Evolutionary conservation across 192 early-diverging fungal species (phyloP).

Genomic region (Umbelopsis isabellina): DNA sequence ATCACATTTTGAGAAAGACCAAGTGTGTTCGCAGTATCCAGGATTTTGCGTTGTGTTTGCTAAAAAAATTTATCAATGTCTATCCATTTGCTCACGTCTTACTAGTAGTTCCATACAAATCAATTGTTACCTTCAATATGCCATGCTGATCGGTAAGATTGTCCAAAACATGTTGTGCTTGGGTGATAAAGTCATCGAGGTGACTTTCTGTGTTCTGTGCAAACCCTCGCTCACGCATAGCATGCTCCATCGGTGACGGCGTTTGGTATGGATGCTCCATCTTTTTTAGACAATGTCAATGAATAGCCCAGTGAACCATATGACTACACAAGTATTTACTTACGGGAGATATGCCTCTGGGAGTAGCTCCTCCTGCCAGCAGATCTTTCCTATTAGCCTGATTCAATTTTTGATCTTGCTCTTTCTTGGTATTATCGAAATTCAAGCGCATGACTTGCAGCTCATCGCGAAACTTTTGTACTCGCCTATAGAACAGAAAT

Average conservation of each 20-base stretch:
- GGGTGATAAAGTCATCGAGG: conserved; percentile 58
- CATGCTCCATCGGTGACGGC: conserved; percentile 43
- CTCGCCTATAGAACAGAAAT: conserved; percentile 41
- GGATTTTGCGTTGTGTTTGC: conserved; percentile 58
- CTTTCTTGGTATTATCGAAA: conserved; percentile 51
- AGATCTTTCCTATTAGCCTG: conserved; percentile 51
- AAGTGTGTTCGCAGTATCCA: conserved; percentile 61
- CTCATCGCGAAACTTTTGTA: conserved; percentile 56
- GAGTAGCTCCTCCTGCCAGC: conserved; percentile 47
- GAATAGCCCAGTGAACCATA: not conserved
- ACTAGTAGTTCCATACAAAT: not conserved
- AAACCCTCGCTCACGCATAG: conserved; percentile 51
- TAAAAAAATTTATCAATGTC: conserved; percentile 24
- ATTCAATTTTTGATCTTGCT: conserved; percentile 42
- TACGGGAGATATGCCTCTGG: conserved; percentile 16
- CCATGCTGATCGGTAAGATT: conserved; percentile 60
- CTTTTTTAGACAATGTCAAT: conserved; percentile 28
- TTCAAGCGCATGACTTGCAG: conserved; percentile 47
- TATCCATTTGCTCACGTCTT: not conserved
- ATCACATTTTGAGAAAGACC: conserved; percentile 64
- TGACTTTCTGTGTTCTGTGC: conserved; percentile 47
- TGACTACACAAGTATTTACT: not conserved
- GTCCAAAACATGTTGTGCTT: conserved; percentile 51
- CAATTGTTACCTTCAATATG: conserved; percentile 52
- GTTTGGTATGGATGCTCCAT: conserved; percentile 51